Evolutionary conservation across 305 asterid species (phyloP), one percentile per base, ranked within the genome.

Genomic region (Withania somnifera): DNA sequence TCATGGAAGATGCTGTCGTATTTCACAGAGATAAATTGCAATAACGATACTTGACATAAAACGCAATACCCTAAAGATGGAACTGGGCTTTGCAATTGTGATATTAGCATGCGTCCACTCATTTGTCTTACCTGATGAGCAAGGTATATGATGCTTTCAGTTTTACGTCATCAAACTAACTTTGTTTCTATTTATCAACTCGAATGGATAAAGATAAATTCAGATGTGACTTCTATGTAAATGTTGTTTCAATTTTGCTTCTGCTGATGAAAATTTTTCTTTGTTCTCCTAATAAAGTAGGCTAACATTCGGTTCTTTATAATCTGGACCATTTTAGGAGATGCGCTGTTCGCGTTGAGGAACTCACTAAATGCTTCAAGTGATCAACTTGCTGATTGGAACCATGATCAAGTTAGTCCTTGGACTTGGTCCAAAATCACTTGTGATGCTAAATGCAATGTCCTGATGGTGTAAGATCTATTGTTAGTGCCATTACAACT

Each of bases 351-450:
- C 86, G 76, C 92, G 22, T 86, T 95, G 90, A 93, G 66, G 88
- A 77, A 3, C 45, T 92, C 97, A 28, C 94, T 95, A 30, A 92
- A 93, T 79, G 97, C 91, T 82, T 87, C 98, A n/a, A 63, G 20
- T 54, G 79, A 42, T 87, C 97, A 94, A 89, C 98, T 95, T 24
- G 32, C 54, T 28, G 90, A 93, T 84, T 95, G 99, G 99, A 89
- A 92, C 80, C 88, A 64, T 75, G 86, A 91, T 87, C 97, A 84
- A 87, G 99, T 93, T 82, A 90, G 88, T 83, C 99, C 99, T 1
- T 95, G 99, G 86, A 95, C 97, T 78, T 95, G 98, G 99, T 88
- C 96, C 82, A 92, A 90, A 86, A 88, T 95, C 76, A 85, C 77
- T 68, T 95, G 99, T 71, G 98, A 94, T 64, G 22, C 45, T 36